phyloP scores from a whole-genome alignment of 371 early-diverging fungal species.

The Actinomortierella wolfii region DNA sequence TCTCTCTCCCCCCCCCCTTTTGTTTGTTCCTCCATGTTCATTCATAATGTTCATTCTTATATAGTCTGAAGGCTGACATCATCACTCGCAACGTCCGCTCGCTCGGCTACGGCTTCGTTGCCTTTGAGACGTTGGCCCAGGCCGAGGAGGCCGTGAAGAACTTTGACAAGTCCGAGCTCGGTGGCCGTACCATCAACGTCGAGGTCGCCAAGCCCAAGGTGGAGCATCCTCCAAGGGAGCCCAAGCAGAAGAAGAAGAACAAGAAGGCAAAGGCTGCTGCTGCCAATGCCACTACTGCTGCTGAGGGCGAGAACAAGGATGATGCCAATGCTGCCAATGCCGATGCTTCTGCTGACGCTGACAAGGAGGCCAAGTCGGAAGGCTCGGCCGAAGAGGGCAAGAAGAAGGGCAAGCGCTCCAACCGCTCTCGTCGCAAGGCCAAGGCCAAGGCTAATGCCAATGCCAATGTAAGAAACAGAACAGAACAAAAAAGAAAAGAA shows the following conservation, averaged over 20 bases:
- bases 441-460: conserved; percentile 16
- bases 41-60: not conserved
- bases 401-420: conserved; percentile 24
- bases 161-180: conserved; percentile 74
- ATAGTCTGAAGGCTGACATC: conserved; percentile 70
- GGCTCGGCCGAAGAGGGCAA: too few species aligned
- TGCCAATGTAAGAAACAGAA: conserved; percentile 6
- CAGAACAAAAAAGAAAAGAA: conserved; percentile 7
- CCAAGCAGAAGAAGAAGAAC: conserved; percentile 34
- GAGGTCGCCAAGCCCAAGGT: conserved; percentile 80
- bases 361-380: too few species aligned
- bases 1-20: not conserved
- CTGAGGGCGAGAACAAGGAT: conserved; percentile 25
- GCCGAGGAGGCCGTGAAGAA: conserved; percentile 74
- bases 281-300: conserved; percentile 24
- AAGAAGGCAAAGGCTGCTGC: conserved; percentile 23
- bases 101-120: conserved; percentile 92
- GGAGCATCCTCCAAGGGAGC: conserved; percentile 30
- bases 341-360: conserved; percentile 15
- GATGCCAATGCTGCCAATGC: conserved; percentile 19
- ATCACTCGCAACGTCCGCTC: conserved; percentile 79
- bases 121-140: conserved; percentile 75
- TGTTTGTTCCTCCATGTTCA: not conserved
- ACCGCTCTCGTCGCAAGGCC: conserved; percentile 25
- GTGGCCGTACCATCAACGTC: conserved; percentile 85